Evolutionary conservation across 306 rosid species (phyloP).

Genomic region (Parietaria judaica): DNA sequence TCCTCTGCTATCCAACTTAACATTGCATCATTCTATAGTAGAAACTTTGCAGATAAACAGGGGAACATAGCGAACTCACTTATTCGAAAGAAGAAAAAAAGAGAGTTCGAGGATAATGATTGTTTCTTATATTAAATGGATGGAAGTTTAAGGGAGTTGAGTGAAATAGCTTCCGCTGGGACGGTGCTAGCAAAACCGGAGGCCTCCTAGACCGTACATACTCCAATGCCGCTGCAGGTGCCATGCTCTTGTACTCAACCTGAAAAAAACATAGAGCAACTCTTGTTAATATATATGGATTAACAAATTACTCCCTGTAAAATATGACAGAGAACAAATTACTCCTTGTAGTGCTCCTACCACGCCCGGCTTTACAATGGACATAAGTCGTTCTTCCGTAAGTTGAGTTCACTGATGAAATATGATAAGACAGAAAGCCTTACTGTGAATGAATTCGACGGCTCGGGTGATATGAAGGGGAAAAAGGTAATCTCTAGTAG

Average conservation of each 20-base stretch:
- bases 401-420: slow-evolving; percentile 46
- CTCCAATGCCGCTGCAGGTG: slow-evolving; percentile 74
- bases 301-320: not conserved
- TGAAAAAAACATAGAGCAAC: slow-evolving; percentile 20
- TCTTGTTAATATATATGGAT: not conserved
- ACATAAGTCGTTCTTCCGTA: slow-evolving; percentile 82
- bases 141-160: not conserved
- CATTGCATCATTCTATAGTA: not conserved
- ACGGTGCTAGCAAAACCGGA: slow-evolving; percentile 80
- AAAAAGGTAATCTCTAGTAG: slow-evolving; percentile 94
- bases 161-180: slow-evolving; percentile 76
- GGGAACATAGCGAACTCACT: not conserved
- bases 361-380: slow-evolving; percentile 98
- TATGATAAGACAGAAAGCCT: slow-evolving; percentile 22
- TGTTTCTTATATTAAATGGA: not conserved
- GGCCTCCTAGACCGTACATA: slow-evolving; percentile 86
- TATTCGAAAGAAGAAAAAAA: not conserved
- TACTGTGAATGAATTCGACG: slow-evolving; percentile 86
- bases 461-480: slow-evolving; percentile 81
- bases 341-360: slow-evolving; percentile 96
- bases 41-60: not conserved
- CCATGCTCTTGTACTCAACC: slow-evolving; percentile 85
- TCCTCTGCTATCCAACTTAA: too few relatives aligned
- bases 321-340: slow-evolving; percentile 93
- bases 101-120: not conserved